phyloP scores from a whole-genome alignment of 2,329 filamentous ascomycete species.

The Hymenoscyphus albidus region DNA sequence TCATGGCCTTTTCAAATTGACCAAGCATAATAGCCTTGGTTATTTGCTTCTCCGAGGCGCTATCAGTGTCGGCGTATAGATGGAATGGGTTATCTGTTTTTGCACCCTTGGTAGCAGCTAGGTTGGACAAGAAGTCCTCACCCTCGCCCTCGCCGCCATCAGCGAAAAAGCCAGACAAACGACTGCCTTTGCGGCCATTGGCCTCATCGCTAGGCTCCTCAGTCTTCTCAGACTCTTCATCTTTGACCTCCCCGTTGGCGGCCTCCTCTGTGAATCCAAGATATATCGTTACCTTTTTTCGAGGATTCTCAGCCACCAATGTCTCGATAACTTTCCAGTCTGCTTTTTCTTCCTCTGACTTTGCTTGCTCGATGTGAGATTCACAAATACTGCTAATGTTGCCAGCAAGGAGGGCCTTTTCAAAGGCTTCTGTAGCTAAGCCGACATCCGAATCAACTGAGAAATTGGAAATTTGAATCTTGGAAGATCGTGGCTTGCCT shows the following conservation, averaged over 20 bases:
- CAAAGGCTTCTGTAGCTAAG: constrained; percentile 81
- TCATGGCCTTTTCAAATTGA: constrained; percentile 83
- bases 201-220: constrained; percentile 46
- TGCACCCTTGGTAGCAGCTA: constrained; percentile 83
- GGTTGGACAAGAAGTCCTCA: constrained; percentile 81
- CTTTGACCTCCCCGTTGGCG: constrained; percentile 45
- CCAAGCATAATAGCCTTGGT: constrained; percentile 86
- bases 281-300: constrained; percentile 80
- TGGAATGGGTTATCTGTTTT: constrained; percentile 95
- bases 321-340: constrained; percentile 96
- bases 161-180: constrained; percentile 74
- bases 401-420: constrained; percentile 73
- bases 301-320: constrained; percentile 77
- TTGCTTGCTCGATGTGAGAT: constrained; percentile 68
- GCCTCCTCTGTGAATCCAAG: constrained; percentile 71
- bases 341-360: constrained; percentile 85
- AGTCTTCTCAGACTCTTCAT: constrained; percentile 38
- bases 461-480: constrained; percentile 81
- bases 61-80: constrained; percentile 80
- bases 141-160: constrained; percentile 70
- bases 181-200: constrained; percentile 55
- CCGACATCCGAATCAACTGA: constrained; percentile 82
- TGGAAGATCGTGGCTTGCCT: constrained; percentile 66
- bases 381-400: constrained; percentile 78
- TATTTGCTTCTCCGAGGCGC: constrained; percentile 77